Conservation (phyloP, 371 early-diverging fungal species). For the Haplosporangium sp. region DNA sequence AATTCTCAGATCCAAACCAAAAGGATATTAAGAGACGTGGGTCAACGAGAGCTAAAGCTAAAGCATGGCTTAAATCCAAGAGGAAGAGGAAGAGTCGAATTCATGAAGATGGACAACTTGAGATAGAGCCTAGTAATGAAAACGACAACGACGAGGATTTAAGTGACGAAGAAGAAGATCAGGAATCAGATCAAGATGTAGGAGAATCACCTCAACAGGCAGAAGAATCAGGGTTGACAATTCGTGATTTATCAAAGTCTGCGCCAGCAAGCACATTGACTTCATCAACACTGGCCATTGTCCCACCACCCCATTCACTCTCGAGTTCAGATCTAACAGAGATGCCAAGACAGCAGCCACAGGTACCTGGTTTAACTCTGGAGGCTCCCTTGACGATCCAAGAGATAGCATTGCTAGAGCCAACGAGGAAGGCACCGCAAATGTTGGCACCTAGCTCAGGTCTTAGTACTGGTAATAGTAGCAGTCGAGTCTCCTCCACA, state of each 20-base stretch:
- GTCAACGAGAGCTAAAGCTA: conserved; percentile 45
- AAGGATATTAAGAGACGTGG: conserved; percentile 41
- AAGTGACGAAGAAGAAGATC: conserved; percentile 20
- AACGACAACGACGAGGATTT: conserved; percentile 13
- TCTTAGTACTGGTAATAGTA: conserved; percentile 18
- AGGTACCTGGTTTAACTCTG: neutral
- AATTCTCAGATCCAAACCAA: conserved; percentile 28
- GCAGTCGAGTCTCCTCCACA: conserved; percentile 29
- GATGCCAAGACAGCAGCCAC: neutral
- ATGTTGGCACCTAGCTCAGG: neutral
- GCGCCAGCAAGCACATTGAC: conserved; percentile 14
- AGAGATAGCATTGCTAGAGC: conserved; percentile 44
- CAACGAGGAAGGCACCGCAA: conserved; percentile 12
- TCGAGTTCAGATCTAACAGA: conserved; percentile 23
- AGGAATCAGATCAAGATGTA: conserved; percentile 9
- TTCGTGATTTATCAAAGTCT: conserved; percentile 15
- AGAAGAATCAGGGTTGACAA: conserved; percentile 2
- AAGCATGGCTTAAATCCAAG: conserved; percentile 49
- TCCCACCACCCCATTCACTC: conserved; percentile 11
- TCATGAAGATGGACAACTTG: conserved; percentile 5
- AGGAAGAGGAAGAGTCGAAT: conserved; percentile 27
- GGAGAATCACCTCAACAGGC: neutral
- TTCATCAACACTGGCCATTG: neutral
- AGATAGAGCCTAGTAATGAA: neutral
- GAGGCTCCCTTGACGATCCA: conserved; percentile 27